Evolutionary conservation across 129 eudicot genomes (phyloP).

Genomic region (Artemisia argyi): DNA sequence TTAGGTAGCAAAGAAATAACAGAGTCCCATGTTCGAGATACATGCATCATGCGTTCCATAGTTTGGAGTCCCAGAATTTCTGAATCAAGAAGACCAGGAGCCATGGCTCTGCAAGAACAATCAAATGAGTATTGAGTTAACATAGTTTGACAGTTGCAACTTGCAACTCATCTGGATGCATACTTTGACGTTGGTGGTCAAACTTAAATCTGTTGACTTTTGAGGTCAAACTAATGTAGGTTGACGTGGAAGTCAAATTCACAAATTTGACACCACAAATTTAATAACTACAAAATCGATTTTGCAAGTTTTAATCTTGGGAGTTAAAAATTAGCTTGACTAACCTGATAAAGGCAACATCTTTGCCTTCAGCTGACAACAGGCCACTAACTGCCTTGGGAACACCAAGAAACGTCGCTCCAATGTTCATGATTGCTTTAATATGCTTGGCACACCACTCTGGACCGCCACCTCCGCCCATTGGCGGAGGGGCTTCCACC

Average conservation of each 20-base stretch:
- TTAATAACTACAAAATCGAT: too few relatives aligned
- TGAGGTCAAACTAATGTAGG: neutral
- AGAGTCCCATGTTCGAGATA: conserved; percentile 88
- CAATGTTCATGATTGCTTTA: conserved; percentile 82
- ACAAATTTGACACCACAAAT: too few relatives aligned
- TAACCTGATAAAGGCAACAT: conserved; percentile 77
- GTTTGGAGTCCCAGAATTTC: conserved; percentile 73
- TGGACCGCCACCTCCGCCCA: conserved; percentile 90
- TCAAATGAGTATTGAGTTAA: neutral
- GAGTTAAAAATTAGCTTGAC: conserved; percentile 4
- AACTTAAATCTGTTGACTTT: neutral
- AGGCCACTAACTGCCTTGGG: conserved; percentile 72
- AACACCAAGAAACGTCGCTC: conserved; percentile 91
- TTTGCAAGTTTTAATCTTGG: neutral
- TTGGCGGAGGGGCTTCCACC: conserved; percentile 79
- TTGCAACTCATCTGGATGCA: too few relatives aligned
- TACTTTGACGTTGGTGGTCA: too few relatives aligned
- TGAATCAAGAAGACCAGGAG: conserved; percentile 78
- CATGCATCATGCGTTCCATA: conserved; percentile 69
- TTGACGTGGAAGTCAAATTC: neutral
- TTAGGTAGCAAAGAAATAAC: conserved; percentile 75
- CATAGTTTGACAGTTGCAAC: neutral
- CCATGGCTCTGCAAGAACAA: conserved; percentile 69
- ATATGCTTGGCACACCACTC: conserved; percentile 91
- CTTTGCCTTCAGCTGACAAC: conserved; percentile 84